phyloP scores from a whole-genome alignment of 441 rosid species.

The Eruca vesicaria region DNA sequence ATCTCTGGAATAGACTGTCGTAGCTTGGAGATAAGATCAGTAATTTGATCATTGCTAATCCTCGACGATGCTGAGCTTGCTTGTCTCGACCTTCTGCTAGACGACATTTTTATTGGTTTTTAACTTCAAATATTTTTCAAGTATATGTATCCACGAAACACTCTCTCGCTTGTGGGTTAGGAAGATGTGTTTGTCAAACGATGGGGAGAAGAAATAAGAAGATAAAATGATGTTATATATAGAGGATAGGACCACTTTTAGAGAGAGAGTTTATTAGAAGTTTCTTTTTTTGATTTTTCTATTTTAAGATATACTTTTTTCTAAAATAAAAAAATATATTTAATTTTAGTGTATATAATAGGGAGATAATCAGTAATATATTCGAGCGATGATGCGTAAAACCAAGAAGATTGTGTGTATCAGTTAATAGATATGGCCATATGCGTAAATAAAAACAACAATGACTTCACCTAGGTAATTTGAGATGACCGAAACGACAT shows the following conservation, averaged over 20 bases:
- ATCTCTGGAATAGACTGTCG: neutral
- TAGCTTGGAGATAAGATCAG: neutral
- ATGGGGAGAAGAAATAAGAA: neutral
- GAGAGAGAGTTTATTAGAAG: neutral
- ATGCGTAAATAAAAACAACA: slow-evolving; percentile 27
- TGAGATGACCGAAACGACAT: slow-evolving; percentile 25
- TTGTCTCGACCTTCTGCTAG: neutral
- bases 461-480: slow-evolving; percentile 24
- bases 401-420: slow-evolving; percentile 33
- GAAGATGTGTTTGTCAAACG: neutral
- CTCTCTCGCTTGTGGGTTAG: neutral
- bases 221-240: neutral
- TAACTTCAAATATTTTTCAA: neutral
- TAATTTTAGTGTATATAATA: too few relatives aligned
- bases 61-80: neutral
- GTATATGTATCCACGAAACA: neutral
- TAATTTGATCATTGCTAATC: neutral
- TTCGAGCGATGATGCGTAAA: neutral
- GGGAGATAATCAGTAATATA: too few relatives aligned
- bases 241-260: neutral
- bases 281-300: too few relatives aligned
- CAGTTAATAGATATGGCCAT: slow-evolving; percentile 23
- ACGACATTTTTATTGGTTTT: neutral
- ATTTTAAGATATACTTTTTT: too few relatives aligned
- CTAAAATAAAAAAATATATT: too few relatives aligned